Percentiles rank a stretch among this genome's conserved stretches.
Evolutionary conservation across 2,329 filamentous ascomycete species (phyloP).

Genomic region (Endothia cerciana): DNA sequence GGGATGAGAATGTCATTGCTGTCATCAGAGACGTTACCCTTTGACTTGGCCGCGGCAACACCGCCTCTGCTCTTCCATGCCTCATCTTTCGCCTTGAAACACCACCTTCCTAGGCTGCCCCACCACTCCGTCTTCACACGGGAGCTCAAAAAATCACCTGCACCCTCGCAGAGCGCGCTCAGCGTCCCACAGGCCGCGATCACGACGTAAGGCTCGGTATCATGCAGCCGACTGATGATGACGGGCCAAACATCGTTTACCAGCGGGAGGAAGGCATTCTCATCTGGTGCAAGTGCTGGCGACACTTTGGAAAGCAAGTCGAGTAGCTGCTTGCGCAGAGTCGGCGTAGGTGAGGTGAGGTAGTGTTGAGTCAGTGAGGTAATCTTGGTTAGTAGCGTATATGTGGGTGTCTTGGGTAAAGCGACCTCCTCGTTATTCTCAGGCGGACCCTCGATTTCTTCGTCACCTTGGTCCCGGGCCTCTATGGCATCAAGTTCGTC

Average conservation of each 20-base stretch:
- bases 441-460: constrained; percentile 42
- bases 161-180: constrained; percentile 67
- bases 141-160: constrained; percentile 79
- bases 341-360: constrained; percentile 80
- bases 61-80: constrained; percentile 36
- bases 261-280: constrained; percentile 83
- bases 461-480: constrained; percentile 34
- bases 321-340: constrained; percentile 77
- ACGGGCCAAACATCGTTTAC: constrained; percentile 93
- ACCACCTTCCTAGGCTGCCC: constrained; percentile 56
- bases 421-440: constrained; percentile 41
- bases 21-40: background rate
- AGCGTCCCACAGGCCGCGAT: constrained; percentile 73
- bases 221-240: constrained; percentile 68
- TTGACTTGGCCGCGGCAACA: background rate
- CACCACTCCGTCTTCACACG: constrained; percentile 77
- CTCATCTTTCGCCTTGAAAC: constrained; percentile 46
- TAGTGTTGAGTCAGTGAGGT: constrained; percentile 86
- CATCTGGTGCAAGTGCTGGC: constrained; percentile 72
- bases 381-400: constrained; percentile 80
- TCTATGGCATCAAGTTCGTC: constrained; percentile 38
- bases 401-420: constrained; percentile 72
- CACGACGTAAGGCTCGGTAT: constrained; percentile 69
- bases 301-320: constrained; percentile 74
- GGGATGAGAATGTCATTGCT: constrained; percentile 39